Conservation (phyloP, 1,139 yeast genomes). For the Diutina mesorugosa region DNA sequence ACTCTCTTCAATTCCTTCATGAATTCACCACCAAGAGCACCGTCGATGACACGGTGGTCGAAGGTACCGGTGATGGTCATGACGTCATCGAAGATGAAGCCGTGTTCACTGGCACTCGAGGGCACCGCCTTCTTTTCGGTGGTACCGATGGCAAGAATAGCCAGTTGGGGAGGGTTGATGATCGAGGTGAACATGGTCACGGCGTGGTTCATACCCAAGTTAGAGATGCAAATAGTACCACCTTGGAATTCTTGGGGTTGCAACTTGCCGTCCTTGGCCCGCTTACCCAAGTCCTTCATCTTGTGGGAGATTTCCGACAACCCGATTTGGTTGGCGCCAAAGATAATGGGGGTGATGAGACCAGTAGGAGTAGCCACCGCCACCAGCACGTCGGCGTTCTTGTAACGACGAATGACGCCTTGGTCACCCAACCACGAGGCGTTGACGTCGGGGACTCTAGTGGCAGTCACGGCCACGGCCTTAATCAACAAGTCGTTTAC, state of each 20-base stretch:
- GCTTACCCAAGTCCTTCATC: constrained; percentile 87
- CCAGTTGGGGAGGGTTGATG: constrained; percentile 94
- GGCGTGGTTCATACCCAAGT: constrained; percentile 97
- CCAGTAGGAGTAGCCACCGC: constrained; percentile 99
- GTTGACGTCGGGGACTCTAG: constrained; percentile 88
- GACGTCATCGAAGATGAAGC: constrained; percentile 84
- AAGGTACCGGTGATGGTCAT: constrained; percentile 91
- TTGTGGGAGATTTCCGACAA: constrained; percentile 67
- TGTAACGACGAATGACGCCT: constrained; percentile 85
- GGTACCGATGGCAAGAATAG: constrained; percentile 91
- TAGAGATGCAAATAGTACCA: constrained; percentile 95
- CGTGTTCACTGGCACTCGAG: constrained; percentile 81
- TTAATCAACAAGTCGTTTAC: constrained; percentile 90
- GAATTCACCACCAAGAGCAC: constrained; percentile 96
- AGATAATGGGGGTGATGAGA: constrained; percentile 88
- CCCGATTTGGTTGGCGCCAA: constrained; percentile 80
- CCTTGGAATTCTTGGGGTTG: constrained; percentile 97
- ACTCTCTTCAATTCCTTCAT: constrained; percentile 85
- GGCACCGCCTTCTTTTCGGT: constrained; percentile 88
- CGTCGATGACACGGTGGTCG: constrained; percentile 95
- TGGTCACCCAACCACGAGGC: constrained; percentile 86
- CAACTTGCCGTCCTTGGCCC: constrained; percentile 90
- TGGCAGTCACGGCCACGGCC: constrained; percentile 84
- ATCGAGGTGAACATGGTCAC: constrained; percentile 89
- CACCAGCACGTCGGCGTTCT: constrained; percentile 88